Evolutionary conservation across 371 early-diverging fungal species (phyloP).

Genomic region (Mortierella sp.): DNA sequence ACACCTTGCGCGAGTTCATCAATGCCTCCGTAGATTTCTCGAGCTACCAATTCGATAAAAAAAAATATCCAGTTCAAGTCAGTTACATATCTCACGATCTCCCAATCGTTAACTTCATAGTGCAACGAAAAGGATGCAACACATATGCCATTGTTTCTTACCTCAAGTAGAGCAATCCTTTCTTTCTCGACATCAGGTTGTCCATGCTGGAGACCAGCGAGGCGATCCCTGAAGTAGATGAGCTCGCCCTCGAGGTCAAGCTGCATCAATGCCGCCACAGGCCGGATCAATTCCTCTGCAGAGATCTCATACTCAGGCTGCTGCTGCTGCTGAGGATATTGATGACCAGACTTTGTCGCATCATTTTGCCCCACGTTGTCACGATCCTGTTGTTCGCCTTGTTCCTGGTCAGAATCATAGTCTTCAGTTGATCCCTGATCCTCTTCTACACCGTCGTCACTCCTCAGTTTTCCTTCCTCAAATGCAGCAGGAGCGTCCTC

Average conservation of each 20-base stretch:
- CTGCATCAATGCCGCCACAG: constrained; percentile 3
- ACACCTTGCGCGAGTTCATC: constrained; percentile 13
- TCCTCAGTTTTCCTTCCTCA: background rate
- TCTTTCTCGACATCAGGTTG: background rate
- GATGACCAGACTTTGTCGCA: background rate
- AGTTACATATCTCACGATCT: too few species aligned
- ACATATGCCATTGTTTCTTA: background rate
- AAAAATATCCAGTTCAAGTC: background rate
- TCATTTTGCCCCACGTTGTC: background rate
- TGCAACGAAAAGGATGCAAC: too few species aligned
- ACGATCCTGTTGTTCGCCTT: background rate
- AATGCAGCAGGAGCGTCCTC: too few species aligned
- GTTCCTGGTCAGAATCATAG: too few species aligned
- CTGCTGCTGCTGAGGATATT: background rate
- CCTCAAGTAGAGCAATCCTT: background rate
- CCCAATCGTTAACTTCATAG: too few species aligned
- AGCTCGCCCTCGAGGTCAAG: constrained; percentile 1
- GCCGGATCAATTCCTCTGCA: background rate
- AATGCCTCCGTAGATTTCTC: constrained; percentile 23
- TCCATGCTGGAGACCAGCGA: background rate
- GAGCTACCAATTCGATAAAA: background rate
- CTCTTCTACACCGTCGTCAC: background rate
- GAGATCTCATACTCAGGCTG: background rate
- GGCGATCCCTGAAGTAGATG: constrained; percentile 2
- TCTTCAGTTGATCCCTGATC: background rate